Percentiles rank a stretch among this genome's conserved stretches.
Evolutionary conservation across 352 stramenopile genomes (phyloP).

Genomic region (Phytophthora litchii): DNA sequence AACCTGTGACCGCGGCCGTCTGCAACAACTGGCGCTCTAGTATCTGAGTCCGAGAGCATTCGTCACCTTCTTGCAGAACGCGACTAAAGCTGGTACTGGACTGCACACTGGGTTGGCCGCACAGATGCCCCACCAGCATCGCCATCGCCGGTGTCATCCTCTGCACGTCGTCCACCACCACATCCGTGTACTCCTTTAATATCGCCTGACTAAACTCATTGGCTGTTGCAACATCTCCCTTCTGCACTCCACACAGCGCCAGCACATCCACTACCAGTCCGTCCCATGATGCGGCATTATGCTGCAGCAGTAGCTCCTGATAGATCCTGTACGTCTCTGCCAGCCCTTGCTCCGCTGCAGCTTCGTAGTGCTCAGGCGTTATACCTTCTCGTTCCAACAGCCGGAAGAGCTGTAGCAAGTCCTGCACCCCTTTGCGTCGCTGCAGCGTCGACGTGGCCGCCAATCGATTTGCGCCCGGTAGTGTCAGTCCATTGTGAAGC

Average conservation of each 20-base stretch:
- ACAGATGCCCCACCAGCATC: slow-evolving; percentile 48
- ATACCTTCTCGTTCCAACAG: slow-evolving; percentile 69
- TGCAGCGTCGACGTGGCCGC: slow-evolving; percentile 56
- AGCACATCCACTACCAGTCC: slow-evolving; percentile 66
- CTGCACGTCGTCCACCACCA: slow-evolving; percentile 77
- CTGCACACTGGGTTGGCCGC: slow-evolving; percentile 41
- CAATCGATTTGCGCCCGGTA: slow-evolving; percentile 45
- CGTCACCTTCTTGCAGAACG: slow-evolving; percentile 33
- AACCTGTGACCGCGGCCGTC: slow-evolving; percentile 6
- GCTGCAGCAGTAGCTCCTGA: slow-evolving; percentile 50
- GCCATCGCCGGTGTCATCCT: slow-evolving; percentile 74
- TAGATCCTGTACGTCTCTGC: slow-evolving; percentile 61
- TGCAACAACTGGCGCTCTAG: slow-evolving; percentile 45
- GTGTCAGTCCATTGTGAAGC: slow-evolving; percentile 48
- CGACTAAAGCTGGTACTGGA: slow-evolving; percentile 67
- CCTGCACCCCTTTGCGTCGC: slow-evolving; percentile 51
- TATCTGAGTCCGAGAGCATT: slow-evolving; percentile 39
- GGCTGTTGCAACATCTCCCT: background rate
- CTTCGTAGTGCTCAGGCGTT: slow-evolving; percentile 43
- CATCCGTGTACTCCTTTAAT: slow-evolving; percentile 55
- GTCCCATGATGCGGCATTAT: slow-evolving; percentile 72
- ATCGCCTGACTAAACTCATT: slow-evolving; percentile 45
- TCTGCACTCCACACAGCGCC: slow-evolving; percentile 23
- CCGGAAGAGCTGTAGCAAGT: slow-evolving; percentile 76
- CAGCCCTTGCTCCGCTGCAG: slow-evolving; percentile 30